These are phyloP conservation scores for Botryosphaeria dothidea DNA, from an alignment of 2,329 filamentous ascomycete species.

Conservation along the genomic window DNA sequence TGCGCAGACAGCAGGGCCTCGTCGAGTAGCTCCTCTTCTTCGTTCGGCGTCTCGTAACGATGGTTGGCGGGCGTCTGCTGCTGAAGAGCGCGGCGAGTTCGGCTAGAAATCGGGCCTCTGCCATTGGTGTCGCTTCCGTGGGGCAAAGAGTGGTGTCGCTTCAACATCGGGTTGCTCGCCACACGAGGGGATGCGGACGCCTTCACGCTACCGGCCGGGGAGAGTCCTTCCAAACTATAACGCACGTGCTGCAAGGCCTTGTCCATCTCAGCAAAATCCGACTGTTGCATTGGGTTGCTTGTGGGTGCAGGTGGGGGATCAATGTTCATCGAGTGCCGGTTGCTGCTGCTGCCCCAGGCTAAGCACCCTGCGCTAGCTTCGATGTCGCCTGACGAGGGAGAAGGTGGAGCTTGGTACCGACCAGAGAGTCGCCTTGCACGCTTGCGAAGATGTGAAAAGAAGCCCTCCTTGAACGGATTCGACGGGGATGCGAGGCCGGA, in stretches of 20 bases:
- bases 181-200: conserved; percentile 37
- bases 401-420: conserved; percentile 78
- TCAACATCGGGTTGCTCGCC: conserved; percentile 48
- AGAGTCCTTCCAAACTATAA: conserved; percentile 53
- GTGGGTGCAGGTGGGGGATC: conserved; percentile 51
- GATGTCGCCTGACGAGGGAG: conserved; percentile 79
- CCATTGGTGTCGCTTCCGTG: conserved; percentile 21
- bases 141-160: conserved; percentile 49
- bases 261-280: conserved; percentile 61
- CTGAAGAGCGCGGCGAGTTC: conserved; percentile 75
- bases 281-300: conserved; percentile 40
- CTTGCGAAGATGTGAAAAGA: conserved; percentile 96
- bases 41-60: conserved; percentile 91
- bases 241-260: conserved; percentile 62
- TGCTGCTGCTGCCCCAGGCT: conserved; percentile 72
- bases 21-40: conserved; percentile 93
- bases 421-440: conserved; percentile 90
- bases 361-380: conserved; percentile 92
- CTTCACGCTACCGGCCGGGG: conserved; percentile 32
- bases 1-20: conserved; percentile 81
- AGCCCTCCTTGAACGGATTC: conserved; percentile 85
- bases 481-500: conserved; percentile 70
- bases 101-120: conserved; percentile 68
- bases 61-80: conserved; percentile 71
- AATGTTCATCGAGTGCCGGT: conserved; percentile 69